phyloP scores from a whole-genome alignment of 106 monocot species.

The Narthecium ossifragum region DNA sequence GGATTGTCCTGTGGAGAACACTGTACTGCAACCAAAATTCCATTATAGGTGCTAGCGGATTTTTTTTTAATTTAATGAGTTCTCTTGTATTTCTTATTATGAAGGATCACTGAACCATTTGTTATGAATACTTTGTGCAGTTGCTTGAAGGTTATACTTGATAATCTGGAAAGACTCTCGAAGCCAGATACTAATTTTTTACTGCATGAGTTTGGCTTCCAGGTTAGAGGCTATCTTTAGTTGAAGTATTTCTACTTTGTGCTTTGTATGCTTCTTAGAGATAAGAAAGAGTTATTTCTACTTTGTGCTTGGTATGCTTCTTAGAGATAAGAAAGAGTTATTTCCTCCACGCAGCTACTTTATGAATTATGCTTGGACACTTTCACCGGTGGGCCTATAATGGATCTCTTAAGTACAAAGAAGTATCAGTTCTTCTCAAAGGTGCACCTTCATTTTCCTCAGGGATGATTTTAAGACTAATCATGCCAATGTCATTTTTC shows the following conservation, averaged over 20 bases:
- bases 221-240: conserved; percentile 32
- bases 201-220: conserved; percentile 82
- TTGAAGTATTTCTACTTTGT: not conserved
- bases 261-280: not conserved
- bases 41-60: conserved; percentile 64
- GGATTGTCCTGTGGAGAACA: conserved; percentile 59
- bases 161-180: conserved; percentile 68
- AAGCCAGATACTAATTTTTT: conserved; percentile 78
- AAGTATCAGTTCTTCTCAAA: conserved; percentile 82
- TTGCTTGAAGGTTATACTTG: conserved; percentile 94
- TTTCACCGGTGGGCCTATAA: conserved; percentile 53
- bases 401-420: conserved; percentile 75
- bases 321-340: not conserved
- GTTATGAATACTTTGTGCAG: conserved; percentile 26
- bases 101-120: not conserved
- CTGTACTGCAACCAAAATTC: conserved; percentile 77
- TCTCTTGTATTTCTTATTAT: not conserved
- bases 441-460: conserved; percentile 24
- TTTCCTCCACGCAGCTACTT: conserved; percentile 50
- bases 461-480: conserved; percentile 1
- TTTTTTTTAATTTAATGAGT: not conserved
- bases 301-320: not conserved
- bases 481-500: not conserved
- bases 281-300: not conserved
- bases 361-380: conserved; percentile 91